A percentile compares a stretch with the other conserved stretches of the same genome.
Conservation (phyloP, 2,329 filamentous ascomycete species). For the Claviceps lovelessii region DNA sequence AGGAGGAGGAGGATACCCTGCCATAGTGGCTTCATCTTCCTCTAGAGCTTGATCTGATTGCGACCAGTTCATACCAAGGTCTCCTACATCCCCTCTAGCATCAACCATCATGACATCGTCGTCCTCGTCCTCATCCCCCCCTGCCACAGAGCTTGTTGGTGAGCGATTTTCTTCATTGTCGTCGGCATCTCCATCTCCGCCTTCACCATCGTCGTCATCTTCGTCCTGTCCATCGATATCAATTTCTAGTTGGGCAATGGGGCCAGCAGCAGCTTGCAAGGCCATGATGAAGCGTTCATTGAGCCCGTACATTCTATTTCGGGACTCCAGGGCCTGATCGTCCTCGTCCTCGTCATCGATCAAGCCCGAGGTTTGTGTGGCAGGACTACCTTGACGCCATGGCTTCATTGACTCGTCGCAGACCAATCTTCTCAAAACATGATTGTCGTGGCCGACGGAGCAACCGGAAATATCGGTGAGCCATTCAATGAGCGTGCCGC, state of each 20-base stretch:
- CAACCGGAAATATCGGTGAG: conserved; percentile 84
- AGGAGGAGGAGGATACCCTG: conserved; percentile 55
- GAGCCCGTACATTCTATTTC: conserved; percentile 16
- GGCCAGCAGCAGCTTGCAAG: conserved; percentile 20
- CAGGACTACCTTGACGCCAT: conserved; percentile 77
- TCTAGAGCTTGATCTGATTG: conserved; percentile 54
- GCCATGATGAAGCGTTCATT: conserved; percentile 25
- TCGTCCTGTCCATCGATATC: conserved; percentile 19
- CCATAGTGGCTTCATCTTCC: conserved; percentile 62
- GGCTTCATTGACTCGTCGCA: conserved; percentile 84
- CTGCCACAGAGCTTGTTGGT: conserved; percentile 16
- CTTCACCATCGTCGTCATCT: conserved; percentile 39
- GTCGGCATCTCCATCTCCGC: conserved; percentile 41
- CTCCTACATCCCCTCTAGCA: conserved; percentile 28
- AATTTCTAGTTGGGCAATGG: conserved; percentile 15
- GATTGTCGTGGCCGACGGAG: conserved; percentile 63
- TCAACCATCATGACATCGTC: conserved; percentile 47
- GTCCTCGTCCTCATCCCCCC: conserved; percentile 34
- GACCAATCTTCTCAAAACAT: conserved; percentile 65
- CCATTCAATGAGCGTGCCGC: conserved; percentile 94
- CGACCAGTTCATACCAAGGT: conserved; percentile 37
- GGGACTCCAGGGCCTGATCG: conserved; percentile 29
- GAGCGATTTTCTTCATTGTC: conserved; percentile 23
- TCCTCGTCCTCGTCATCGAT: conserved; percentile 34
- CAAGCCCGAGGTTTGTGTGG: conserved; percentile 47